Evolutionary conservation across 2,329 filamentous ascomycete species (phyloP).

Genomic region (Zymoseptoria passerinii): DNA sequence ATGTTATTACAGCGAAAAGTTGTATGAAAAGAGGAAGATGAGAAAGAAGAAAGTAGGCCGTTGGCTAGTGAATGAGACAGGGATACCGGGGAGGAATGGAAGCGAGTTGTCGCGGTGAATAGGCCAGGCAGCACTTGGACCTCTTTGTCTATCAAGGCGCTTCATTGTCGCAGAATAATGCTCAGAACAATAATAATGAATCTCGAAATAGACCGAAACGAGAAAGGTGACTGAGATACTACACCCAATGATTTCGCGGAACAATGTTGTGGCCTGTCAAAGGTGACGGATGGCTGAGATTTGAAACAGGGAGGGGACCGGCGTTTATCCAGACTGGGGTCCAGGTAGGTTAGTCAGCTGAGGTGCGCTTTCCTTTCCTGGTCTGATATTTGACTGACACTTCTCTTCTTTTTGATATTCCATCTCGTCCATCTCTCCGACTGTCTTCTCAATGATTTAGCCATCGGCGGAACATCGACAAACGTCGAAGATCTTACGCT

Average conservation of each 20-base stretch:
- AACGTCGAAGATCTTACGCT: too few species aligned
- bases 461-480: too few species aligned
- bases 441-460: too few species aligned
- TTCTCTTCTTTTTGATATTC: too few species aligned
- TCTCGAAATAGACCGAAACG: background rate
- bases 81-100: background rate
- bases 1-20: background rate
- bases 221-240: too few species aligned
- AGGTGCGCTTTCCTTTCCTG: background rate
- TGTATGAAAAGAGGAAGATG: background rate
- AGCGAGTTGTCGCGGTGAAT: background rate
- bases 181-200: background rate
- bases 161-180: background rate
- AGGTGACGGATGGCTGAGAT: background rate
- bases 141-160: background rate
- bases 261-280: background rate
- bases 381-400: background rate
- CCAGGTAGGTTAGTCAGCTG: background rate
- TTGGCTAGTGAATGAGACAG: background rate
- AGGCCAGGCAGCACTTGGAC: background rate
- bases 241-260: too few species aligned
- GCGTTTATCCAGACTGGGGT: background rate
- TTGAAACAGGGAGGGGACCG: background rate
- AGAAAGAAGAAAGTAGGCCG: background rate
- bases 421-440: too few species aligned